Percentiles rank a stretch among this genome's conserved stretches.
Evolutionary conservation across 441 rosid species (phyloP).

Genomic region (Adansonia madagascariensis): DNA sequence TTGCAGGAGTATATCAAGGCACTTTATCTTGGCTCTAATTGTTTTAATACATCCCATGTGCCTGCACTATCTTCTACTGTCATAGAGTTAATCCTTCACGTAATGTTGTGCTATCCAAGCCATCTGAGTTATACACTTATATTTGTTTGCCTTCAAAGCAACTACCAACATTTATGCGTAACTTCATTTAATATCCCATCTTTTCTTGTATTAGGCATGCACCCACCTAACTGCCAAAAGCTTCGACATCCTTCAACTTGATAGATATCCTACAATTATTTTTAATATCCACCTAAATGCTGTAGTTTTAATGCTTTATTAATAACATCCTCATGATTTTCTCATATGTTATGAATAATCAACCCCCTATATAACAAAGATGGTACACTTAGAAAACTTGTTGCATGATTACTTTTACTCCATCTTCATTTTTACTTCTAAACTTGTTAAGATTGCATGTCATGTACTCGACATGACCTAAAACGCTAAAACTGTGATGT

Average conservation of each 20-base stretch:
- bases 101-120: slow-evolving; percentile 1
- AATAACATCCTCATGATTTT: neutral
- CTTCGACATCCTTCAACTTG: neutral
- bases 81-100: neutral
- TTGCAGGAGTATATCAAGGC: neutral
- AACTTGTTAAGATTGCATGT: neutral
- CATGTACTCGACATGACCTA: neutral
- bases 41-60: neutral
- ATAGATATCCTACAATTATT: no score
- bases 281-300: neutral
- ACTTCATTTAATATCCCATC: neutral
- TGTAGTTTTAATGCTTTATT: neutral
- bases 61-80: neutral
- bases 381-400: neutral
- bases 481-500: neutral
- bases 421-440: neutral
- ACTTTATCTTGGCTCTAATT: neutral
- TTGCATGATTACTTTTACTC: neutral
- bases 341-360: neutral
- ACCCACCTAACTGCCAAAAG: neutral
- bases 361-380: neutral
- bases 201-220: neutral
- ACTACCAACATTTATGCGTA: neutral
- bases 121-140: neutral
- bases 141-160: neutral